A percentile compares a stretch with the other conserved stretches of the same genome.
Conservation (phyloP, 106 monocot species). For the Iris macrosiphon region DNA sequence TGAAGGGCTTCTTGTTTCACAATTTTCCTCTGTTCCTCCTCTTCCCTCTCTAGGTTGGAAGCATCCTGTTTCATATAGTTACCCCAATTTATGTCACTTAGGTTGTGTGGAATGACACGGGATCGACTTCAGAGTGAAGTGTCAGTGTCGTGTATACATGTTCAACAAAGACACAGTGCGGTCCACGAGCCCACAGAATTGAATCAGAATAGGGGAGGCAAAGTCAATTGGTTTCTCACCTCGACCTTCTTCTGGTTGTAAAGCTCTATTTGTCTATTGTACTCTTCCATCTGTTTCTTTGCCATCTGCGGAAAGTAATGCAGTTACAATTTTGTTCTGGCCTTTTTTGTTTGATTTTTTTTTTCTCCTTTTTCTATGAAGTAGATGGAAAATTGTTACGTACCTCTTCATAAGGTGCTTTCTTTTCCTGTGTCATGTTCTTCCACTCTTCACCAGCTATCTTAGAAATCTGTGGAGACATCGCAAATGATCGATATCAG, state of each 20-base stretch:
- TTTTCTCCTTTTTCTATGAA: background rate
- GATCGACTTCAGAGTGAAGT: too few relatives aligned
- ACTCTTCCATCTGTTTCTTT: constrained; percentile 55
- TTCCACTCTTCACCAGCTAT: constrained; percentile 95
- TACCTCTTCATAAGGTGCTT: constrained; percentile 65
- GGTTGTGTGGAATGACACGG: too few relatives aligned
- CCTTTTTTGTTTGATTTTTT: background rate
- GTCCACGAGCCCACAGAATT: too few relatives aligned
- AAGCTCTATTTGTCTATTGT: constrained; percentile 45
- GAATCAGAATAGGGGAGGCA: background rate
- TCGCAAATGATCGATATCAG: background rate
- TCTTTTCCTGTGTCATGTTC: constrained; percentile 53
- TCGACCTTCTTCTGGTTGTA: constrained; percentile 63
- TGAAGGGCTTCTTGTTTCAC: constrained; percentile 95
- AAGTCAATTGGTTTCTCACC: constrained; percentile 14
- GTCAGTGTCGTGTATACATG: too few relatives aligned
- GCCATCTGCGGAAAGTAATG: constrained; percentile 36
- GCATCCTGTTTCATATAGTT: constrained; percentile 79
- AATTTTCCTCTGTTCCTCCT: constrained; percentile 61
- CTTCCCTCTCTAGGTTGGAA: constrained; percentile 44
- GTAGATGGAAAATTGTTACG: background rate
- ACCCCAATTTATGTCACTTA: background rate
- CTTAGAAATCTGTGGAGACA: constrained; percentile 53
- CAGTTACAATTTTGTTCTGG: too few relatives aligned
- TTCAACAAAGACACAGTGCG: too few relatives aligned